Percentiles rank a stretch among this genome's conserved stretches.
Evolutionary conservation across 2,329 filamentous ascomycete genomes (phyloP).

Genomic region (Pyrenochaeta sp.): DNA sequence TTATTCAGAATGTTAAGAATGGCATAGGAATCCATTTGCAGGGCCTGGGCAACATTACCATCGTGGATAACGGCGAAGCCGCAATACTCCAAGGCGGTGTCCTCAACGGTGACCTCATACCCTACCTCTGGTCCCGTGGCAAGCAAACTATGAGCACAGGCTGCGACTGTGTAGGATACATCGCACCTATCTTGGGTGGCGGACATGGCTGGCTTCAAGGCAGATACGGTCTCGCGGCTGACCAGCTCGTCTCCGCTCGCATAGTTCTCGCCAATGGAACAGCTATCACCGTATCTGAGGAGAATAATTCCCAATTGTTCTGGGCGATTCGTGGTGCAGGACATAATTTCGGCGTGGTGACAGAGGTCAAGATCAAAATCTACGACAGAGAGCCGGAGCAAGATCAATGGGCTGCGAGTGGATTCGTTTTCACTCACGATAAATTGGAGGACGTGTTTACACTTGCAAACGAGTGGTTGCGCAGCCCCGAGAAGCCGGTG

Average conservation of each 20-base stretch:
- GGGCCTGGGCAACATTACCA: slow-evolving; percentile 27
- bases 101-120: slow-evolving; percentile 32
- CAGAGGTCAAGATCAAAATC: slow-evolving; percentile 24
- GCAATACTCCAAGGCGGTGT: slow-evolving; percentile 39
- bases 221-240: slow-evolving; percentile 47
- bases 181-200: slow-evolving; percentile 65
- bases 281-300: slow-evolving; percentile 38
- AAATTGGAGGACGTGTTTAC: slow-evolving; percentile 23
- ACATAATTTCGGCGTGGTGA: slow-evolving; percentile 46
- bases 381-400: slow-evolving; percentile 18
- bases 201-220: slow-evolving; percentile 66
- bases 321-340: slow-evolving; percentile 48
- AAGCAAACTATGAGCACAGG: slow-evolving; percentile 32
- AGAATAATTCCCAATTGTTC: slow-evolving; percentile 50
- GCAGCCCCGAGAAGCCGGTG: slow-evolving; percentile 4
- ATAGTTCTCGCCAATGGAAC: slow-evolving; percentile 52
- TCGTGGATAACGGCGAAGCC: slow-evolving; percentile 29
- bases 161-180: slow-evolving; percentile 57
- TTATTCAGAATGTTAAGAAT: slow-evolving; percentile 30
- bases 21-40: slow-evolving; percentile 45
- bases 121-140: slow-evolving; percentile 33
- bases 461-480: slow-evolving; percentile 24
- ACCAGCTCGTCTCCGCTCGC: slow-evolving; percentile 32
- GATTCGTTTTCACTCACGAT: slow-evolving; percentile 25
- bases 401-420: slow-evolving; percentile 19